Percentiles rank a stretch among this genome's conserved stretches.
Evolutionary conservation across 2,329 filamentous ascomycete species (phyloP).

Genomic region (Aspergillus quadricinctus): DNA sequence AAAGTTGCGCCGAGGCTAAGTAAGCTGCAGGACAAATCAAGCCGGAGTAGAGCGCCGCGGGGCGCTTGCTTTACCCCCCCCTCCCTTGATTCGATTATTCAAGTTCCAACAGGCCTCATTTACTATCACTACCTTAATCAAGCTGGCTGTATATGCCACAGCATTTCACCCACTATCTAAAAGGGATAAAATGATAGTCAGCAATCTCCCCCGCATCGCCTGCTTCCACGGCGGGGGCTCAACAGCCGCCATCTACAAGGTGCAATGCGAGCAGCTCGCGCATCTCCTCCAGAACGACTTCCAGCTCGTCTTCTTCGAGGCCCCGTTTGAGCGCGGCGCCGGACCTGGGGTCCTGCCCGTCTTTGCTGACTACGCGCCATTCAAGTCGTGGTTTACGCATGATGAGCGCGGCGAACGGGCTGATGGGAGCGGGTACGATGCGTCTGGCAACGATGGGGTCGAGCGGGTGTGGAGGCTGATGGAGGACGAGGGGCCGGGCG

Average conservation of each 20-base stretch:
- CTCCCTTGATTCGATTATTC: background rate
- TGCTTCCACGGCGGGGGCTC: slow-evolving; percentile 23
- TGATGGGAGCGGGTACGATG: slow-evolving; percentile 19
- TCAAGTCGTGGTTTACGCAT: slow-evolving; percentile 17
- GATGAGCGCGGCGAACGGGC: slow-evolving; percentile 5
- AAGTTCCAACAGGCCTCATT: background rate
- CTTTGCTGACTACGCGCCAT: slow-evolving; percentile 14
- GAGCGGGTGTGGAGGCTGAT: slow-evolving; percentile 16
- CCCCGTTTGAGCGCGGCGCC: slow-evolving; percentile 11
- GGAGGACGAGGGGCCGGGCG: slow-evolving; percentile 6
- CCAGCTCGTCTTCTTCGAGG: slow-evolving; percentile 19
- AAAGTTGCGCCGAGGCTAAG: background rate
- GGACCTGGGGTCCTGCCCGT: slow-evolving; percentile 20
- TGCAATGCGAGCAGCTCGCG: slow-evolving; percentile 17
- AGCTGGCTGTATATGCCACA: background rate
- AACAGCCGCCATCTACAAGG: slow-evolving; percentile 12
- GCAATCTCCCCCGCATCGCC: slow-evolving; percentile 15
- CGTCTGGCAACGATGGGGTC: slow-evolving; percentile 12
- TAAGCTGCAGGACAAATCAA: background rate
- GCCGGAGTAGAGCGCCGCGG: background rate
- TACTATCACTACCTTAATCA: background rate
- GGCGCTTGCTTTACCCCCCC: background rate
- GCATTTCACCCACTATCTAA: background rate
- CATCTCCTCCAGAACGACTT: slow-evolving; percentile 11
- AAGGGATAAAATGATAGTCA: background rate